These are phyloP conservation scores for Blastocystis sp. DNA, from an alignment of 352 stramenopile species.

Conservation along the genomic window DNA sequence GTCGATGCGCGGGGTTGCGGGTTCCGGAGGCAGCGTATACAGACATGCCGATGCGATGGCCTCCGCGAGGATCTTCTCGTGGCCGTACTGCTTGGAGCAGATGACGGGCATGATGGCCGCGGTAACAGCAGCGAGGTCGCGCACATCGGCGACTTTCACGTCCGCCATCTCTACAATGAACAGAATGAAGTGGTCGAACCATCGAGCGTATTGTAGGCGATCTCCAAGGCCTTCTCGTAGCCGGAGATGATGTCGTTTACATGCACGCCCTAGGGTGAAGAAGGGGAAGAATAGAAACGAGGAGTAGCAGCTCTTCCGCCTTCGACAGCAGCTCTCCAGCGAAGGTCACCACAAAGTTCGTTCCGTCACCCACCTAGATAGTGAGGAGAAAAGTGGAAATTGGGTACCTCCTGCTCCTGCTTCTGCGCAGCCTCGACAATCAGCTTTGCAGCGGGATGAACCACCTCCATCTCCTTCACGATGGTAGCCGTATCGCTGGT, in stretches of 20 bases:
- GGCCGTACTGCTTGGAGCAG: conserved; percentile 94
- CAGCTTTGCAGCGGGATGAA: conserved; percentile 96
- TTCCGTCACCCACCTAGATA: conserved; percentile 82
- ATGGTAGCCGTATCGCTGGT: conserved; percentile 98
- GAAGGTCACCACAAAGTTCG: conserved; percentile 93
- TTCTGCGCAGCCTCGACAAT: conserved; percentile 94
- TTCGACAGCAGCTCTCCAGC: conserved; percentile 92
- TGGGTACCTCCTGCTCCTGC: conserved; percentile 91
- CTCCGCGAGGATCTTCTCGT: conserved; percentile 86
- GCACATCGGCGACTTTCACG: conserved; percentile 78
- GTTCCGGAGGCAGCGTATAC: conserved; percentile 81
- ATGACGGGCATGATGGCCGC: conserved; percentile 88
- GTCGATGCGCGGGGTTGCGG: conserved; percentile 84
- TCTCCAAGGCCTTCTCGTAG: conserved; percentile 90
- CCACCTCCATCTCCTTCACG: conserved; percentile 93
- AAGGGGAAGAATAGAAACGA: conserved; percentile 67
- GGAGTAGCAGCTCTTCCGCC: conserved; percentile 90
- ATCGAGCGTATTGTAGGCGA: conserved; percentile 85
- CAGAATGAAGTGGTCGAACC: background rate
- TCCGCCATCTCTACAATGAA: conserved; percentile 77
- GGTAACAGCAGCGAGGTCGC: conserved; percentile 81
- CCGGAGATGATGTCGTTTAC: conserved; percentile 93
- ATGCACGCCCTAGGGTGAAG: conserved; percentile 82
- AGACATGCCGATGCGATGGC: conserved; percentile 90
- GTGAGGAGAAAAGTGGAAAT: background rate